Evolutionary conservation across 768 basidiomycete species (phyloP).

Genomic region (Heimioporus sp.): DNA sequence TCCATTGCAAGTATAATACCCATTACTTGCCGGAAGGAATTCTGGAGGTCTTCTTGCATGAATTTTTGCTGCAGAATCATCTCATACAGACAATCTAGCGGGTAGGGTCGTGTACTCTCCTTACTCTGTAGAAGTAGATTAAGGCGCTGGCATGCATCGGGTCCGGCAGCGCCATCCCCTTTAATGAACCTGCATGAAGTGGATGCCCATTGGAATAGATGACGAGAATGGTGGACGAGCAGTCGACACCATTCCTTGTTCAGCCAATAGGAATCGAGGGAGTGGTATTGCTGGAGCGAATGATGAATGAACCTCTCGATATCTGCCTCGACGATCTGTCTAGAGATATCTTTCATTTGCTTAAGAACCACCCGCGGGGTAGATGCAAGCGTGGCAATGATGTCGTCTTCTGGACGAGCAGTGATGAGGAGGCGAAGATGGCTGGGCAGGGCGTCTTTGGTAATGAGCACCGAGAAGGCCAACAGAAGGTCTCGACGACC

Average conservation of each 20-base stretch:
- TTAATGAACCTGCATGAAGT: background rate
- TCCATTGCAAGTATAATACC: background rate
- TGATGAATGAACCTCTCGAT: background rate
- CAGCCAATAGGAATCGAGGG: background rate
- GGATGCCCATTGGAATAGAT: too few species aligned
- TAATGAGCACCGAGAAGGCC: too few species aligned
- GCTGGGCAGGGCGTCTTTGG: too few species aligned
- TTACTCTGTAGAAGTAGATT: background rate
- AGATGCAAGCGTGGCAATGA: background rate
- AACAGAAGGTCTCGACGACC: too few species aligned
- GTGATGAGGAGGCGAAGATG: conserved; percentile 19
- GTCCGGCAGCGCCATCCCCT: background rate
- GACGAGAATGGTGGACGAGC: too few species aligned
- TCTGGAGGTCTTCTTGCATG: background rate
- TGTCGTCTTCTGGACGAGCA: conserved; percentile 14
- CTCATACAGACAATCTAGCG: background rate
- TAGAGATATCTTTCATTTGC: background rate
- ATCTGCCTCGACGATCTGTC: background rate
- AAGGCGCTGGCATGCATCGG: background rate
- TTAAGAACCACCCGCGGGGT: background rate
- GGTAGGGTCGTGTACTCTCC: background rate
- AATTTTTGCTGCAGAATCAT: background rate
- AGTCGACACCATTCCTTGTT: too few species aligned
- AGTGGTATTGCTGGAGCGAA: background rate
- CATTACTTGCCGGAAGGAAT: background rate